Evolutionary conservation across 1,139 yeast genomes (phyloP), one percentile per base, ranked within the genome.

Genomic region (Yamadazyma blattariae): DNA sequence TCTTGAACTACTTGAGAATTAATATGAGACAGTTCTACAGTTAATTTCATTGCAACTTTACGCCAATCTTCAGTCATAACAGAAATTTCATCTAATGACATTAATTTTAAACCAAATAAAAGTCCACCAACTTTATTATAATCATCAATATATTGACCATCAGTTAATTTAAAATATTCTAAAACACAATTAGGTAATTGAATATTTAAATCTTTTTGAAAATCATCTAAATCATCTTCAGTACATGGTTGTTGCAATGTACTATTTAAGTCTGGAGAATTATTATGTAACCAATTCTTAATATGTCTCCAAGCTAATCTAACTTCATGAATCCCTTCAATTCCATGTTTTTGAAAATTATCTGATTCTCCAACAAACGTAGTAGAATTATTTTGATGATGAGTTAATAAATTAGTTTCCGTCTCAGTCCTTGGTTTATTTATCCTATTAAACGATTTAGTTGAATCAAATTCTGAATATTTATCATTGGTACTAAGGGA

Each of bases 301-400:
- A 82, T 78, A 47, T 79, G 84, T 48, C 83, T 68, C 89, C 89
- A 82, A 0, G 87, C 86, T 27, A 79, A 61, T 25, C 75, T 61
- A 1, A 73, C 71, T 48, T 81, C 87, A 43, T 80, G 78, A 9
- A 79, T 79, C 7, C 88, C 88, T 29, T 71, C 78, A 9, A 42
- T 27, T 25, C 27, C 38, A 23, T 26, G 23, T 12, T 21, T 31
- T 22, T 37, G 35, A 23, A 30, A 38, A 12, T 33, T 36, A 2
- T 41, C 35, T 7, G 43, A 30, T 12, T 44, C 48, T 20, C 24
- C 27, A 10, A 34, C 36, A 15, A 35, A 52, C 14, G 49, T 41
- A 20, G 56, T 42, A n/a, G 66, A 55, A 24, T 40, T 53, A 42
- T 54, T 57, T 33, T 59, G 61, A 40, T 62, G 61, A 24, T 62